Percentiles rank a stretch among this genome's conserved stretches.
Evolutionary conservation across 306 rosid genomes (phyloP).

Genomic region (Pachyrhizus erosus): DNA sequence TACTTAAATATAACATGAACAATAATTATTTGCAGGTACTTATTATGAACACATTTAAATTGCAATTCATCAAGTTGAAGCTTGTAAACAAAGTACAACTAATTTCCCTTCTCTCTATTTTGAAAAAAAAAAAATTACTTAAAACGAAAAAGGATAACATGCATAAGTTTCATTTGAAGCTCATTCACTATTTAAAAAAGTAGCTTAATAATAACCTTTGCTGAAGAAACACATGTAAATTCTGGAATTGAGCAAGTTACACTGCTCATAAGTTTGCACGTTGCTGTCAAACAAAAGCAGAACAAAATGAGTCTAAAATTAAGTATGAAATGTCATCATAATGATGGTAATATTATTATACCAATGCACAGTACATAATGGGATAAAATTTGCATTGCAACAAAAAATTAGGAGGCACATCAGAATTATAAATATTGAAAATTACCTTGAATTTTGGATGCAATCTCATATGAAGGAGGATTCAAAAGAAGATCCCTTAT

Average conservation of each 20-base stretch:
- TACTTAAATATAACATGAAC: background rate
- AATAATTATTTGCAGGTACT: background rate
- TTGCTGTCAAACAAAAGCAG: conserved; percentile 60
- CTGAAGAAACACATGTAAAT: conserved; percentile 92
- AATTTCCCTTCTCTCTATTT: background rate
- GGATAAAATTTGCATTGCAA: conserved; percentile 15
- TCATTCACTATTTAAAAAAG: conserved; percentile 37
- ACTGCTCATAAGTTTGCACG: conserved; percentile 84
- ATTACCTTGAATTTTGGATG: conserved; percentile 89
- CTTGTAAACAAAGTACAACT: background rate
- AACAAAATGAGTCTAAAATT: conserved; percentile 36
- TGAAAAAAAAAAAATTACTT: background rate
- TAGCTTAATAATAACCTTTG: conserved; percentile 72
- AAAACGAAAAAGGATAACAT: conserved; percentile 4
- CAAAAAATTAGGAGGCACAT: conserved; percentile 21
- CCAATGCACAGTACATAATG: background rate
- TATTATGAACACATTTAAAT: background rate
- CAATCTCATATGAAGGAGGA: conserved; percentile 91
- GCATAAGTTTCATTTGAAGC: conserved; percentile 17
- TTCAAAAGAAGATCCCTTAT: conserved; percentile 88
- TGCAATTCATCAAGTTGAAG: background rate
- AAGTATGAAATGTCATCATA: conserved; percentile 19
- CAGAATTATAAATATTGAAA: conserved; percentile 23
- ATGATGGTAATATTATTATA: background rate
- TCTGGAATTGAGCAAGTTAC: conserved; percentile 89